Evolutionary conservation across 805 yeast genomes (phyloP).

Genomic region (Metschnikowia lunata): DNA sequence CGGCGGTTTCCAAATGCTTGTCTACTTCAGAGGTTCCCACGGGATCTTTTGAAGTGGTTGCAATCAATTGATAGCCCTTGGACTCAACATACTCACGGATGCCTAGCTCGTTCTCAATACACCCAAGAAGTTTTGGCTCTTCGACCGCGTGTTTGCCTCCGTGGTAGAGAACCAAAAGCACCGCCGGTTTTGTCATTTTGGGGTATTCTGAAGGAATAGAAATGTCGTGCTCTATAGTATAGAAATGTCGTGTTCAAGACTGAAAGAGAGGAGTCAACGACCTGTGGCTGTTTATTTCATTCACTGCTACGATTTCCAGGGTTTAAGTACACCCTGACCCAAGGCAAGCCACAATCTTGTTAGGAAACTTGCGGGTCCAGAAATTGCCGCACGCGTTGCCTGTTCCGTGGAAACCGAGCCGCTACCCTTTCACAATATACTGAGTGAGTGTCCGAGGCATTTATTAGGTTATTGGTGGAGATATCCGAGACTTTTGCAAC

Average conservation of each 20-base stretch:
- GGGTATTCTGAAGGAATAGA: neutral
- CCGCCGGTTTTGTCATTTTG: constrained; percentile 25
- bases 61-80: constrained; percentile 61
- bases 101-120: constrained; percentile 74
- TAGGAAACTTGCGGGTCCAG: too few species aligned
- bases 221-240: neutral
- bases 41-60: constrained; percentile 65
- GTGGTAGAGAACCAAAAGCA: constrained; percentile 54
- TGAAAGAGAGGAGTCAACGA: neutral
- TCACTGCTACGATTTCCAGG: too few species aligned
- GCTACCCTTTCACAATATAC: too few species aligned
- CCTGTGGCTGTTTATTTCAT: too few species aligned
- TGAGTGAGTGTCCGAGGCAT: too few species aligned
- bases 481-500: too few species aligned
- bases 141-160: constrained; percentile 58
- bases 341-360: too few species aligned
- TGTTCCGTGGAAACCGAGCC: too few species aligned
- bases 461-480: too few species aligned
- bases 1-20: constrained; percentile 64
- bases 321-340: too few species aligned
- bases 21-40: constrained; percentile 57
- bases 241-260: neutral
- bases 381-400: too few species aligned
- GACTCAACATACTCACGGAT: constrained; percentile 58
- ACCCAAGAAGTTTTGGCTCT: constrained; percentile 60